Base-by-base conservation (phyloP, 1,139 yeast species). In the Wickerhamomyces sp. region DNA sequence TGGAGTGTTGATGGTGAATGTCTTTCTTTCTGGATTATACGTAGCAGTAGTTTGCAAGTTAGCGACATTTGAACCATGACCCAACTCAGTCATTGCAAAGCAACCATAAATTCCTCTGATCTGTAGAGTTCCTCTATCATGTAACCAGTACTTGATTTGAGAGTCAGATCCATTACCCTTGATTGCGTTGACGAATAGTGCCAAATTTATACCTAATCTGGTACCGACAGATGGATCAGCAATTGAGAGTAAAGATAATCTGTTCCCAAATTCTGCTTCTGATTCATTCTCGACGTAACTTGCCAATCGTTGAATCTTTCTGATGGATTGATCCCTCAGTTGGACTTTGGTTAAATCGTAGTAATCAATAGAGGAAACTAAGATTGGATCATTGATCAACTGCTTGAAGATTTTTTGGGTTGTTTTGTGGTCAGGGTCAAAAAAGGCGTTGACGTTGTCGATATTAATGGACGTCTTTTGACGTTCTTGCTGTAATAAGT, bases 31-130 rank as follows among this genome's bases (percentile, higher is more conserved):
- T 40, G 73, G 71, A 63, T 88, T 86, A 63, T 76, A 90, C 41
- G 86, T 83, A 23, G 96, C 96, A 31, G 91, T 85, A n/a, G 96
- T 90, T 67, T 90, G 95, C 53, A 89, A 72, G 39, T 88, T 94
- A 13, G 96, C 95, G 35, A 90, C 96, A 61, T 90, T 89, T 34
- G 96, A 87, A 38, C 97, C 97, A 62, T 90, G 97, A 11, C 90
- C 96, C 62, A 90, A 70, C 68, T 90, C 97, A 26, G 96, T 90
- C 96, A 90, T 89, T 45, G 88, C 89, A 65, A 90, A 90, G 68
- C 96, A 89, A 14, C 96, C 96, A 60, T 86, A 88, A 51, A 90
- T 77, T 46, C 79, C 82, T 58, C 76, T 80, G 48, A 85, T 67
- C 51, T 69, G 67, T 23, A 74, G 68, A 11, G 95, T 87, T 51